These are phyloP conservation scores for Pseudogymnoascus sp. DNA, from an alignment of 2,329 filamentous ascomycete genomes.

Conservation along the genomic window DNA sequence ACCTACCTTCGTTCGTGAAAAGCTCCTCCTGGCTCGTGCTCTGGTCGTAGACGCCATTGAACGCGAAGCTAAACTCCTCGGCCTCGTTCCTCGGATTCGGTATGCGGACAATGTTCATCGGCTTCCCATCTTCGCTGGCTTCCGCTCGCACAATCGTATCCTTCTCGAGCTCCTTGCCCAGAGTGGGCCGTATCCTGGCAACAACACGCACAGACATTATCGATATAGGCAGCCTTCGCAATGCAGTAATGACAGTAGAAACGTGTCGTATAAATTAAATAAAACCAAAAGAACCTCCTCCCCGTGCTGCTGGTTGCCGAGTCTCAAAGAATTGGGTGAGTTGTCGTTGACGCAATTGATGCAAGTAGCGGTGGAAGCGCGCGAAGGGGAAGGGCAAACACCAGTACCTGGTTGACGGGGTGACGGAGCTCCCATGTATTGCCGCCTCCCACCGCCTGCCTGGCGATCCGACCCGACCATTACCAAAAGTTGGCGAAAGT, in stretches of 20 bases:
- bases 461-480: background rate
- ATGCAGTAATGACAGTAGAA: conserved; percentile 6
- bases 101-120: conserved; percentile 70
- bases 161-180: conserved; percentile 76
- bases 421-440: background rate
- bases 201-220: conserved; percentile 72
- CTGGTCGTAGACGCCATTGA: conserved; percentile 86
- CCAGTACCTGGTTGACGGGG: background rate
- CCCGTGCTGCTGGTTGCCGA: conserved; percentile 1
- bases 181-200: conserved; percentile 79
- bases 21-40: conserved; percentile 74
- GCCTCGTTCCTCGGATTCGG: conserved; percentile 88
- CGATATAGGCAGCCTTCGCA: conserved; percentile 1
- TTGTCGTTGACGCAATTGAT: conserved; percentile 9
- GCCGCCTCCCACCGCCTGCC: background rate
- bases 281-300: conserved; percentile 9
- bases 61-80: conserved; percentile 89
- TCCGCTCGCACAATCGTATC: conserved; percentile 75
- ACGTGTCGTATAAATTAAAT: background rate
- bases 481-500: conserved; percentile 8
- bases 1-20: conserved; percentile 78
- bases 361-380: conserved; percentile 1
- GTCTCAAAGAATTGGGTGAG: background rate
- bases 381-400: background rate
- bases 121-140: conserved; percentile 51